A percentile compares a stretch with the other conserved stretches of the same genome.
phyloP scores from a whole-genome alignment of 208 protist genomes.

The Leishmania guyanensis region DNA sequence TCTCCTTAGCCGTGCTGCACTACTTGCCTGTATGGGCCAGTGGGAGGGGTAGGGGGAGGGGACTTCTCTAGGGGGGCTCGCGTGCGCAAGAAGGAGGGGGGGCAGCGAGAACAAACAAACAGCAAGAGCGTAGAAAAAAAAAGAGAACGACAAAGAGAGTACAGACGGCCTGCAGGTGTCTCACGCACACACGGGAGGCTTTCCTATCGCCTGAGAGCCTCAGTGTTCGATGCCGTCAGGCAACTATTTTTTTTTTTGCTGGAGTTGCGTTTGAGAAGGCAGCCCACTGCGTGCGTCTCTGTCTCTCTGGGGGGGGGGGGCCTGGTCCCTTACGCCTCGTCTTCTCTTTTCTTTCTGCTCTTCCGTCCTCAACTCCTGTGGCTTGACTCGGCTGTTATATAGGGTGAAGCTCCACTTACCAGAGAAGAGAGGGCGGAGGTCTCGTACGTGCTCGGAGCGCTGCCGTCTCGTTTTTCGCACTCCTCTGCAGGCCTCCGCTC shows the following conservation, averaged over 20 bases:
- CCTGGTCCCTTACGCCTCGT: neutral
- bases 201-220: neutral
- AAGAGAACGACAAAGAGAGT: neutral
- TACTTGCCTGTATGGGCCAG: neutral
- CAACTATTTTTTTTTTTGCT: neutral
- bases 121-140: conserved; percentile 1
- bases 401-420: neutral
- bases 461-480: neutral
- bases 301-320: neutral
- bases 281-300: neutral
- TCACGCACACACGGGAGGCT: neutral
- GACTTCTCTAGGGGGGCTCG: neutral
- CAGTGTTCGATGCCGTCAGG: neutral
- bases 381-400: neutral
- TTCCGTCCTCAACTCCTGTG: neutral
- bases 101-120: neutral
- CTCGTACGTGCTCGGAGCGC: neutral
- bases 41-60: neutral
- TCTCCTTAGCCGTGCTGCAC: neutral
- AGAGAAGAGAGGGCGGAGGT: neutral
- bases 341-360: neutral
- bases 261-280: neutral
- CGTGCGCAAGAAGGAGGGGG: conserved; percentile 10
- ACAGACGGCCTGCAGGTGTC: neutral
- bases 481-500: neutral